These are phyloP conservation scores for Grigorovia transvaalensis DNA, from an alignment of 805 yeast genomes.

Conservation along the genomic window DNA sequence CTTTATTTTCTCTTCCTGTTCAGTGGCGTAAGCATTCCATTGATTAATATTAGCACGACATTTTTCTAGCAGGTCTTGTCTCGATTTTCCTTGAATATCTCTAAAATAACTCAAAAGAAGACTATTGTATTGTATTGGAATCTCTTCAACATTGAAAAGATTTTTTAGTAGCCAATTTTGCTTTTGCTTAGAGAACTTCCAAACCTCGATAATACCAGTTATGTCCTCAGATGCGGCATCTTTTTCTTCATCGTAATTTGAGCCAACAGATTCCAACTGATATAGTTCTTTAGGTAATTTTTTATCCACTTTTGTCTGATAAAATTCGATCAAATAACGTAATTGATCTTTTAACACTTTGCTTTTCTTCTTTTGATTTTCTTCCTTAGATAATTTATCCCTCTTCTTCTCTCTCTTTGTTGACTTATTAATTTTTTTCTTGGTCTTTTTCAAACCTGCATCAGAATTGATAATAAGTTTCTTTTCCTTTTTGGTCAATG, in stretches of 20 bases:
- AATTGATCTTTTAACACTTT: conserved; percentile 27
- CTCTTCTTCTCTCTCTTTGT: conserved; percentile 14
- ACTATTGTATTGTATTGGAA: conserved; percentile 22
- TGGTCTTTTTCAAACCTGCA: conserved; percentile 1
- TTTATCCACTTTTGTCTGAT: conserved; percentile 15
- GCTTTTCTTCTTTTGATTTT: conserved; percentile 14
- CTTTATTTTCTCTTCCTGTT: conserved; percentile 17
- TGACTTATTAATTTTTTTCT: conserved; percentile 11
- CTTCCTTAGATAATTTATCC: conserved; percentile 23
- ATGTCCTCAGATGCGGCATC: conserved; percentile 6
- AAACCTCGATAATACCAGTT: conserved; percentile 18
- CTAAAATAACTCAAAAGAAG: conserved; percentile 23
- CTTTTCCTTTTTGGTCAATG: conserved; percentile 24
- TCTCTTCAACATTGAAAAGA: conserved; percentile 17
- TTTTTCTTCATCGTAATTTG: conserved; percentile 10
- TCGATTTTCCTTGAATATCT: conserved; percentile 19
- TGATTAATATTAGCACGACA: conserved; percentile 12
- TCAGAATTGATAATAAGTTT: conserved; percentile 20
- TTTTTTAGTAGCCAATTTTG: conserved; percentile 30
- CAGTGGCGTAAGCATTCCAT: conserved; percentile 21
- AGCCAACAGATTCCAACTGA: conserved; percentile 16
- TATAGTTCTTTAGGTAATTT: conserved; percentile 17
- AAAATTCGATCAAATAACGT: conserved; percentile 27
- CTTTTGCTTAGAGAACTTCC: conserved; percentile 31
- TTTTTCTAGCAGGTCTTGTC: conserved; percentile 13